Percentiles rank a stretch among this genome's conserved stretches.
Evolutionary conservation across 2,329 filamentous ascomycete genomes (phyloP).

Genomic region (Aspergillus glaucus): DNA sequence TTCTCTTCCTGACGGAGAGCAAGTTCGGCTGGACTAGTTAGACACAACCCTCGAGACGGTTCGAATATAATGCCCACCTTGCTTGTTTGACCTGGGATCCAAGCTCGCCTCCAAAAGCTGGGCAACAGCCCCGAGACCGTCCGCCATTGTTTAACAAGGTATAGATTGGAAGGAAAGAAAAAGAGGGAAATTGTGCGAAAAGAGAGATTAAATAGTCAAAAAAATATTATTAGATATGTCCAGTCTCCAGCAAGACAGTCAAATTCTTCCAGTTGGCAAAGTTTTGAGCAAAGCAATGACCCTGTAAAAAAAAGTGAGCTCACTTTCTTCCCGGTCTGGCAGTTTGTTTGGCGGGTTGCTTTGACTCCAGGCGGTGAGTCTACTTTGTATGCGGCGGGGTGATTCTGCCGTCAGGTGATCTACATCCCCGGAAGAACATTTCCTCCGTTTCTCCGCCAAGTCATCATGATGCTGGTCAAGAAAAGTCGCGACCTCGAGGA

Average conservation of each 20-base stretch:
- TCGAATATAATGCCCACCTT: slow-evolving; percentile 57
- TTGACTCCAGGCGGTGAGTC: slow-evolving; percentile 22
- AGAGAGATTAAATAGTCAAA: not conserved
- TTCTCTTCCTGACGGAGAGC: slow-evolving; percentile 71
- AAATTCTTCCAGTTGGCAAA: too few species aligned
- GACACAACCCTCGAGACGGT: not conserved
- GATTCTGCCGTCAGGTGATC: slow-evolving; percentile 21
- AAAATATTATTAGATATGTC: not conserved
- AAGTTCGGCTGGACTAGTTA: slow-evolving; percentile 60
- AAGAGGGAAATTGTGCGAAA: not conserved
- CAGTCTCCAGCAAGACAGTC: too few species aligned
- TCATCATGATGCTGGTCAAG: slow-evolving; percentile 11
- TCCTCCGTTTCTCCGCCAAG: slow-evolving; percentile 13
- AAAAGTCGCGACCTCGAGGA: not conserved
- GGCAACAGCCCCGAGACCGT: slow-evolving; percentile 59
- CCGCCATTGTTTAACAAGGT: slow-evolving; percentile 45
- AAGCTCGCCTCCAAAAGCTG: slow-evolving; percentile 86
- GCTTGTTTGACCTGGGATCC: slow-evolving; percentile 78
- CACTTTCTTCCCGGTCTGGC: slow-evolving; percentile 21
- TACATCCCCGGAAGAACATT: slow-evolving; percentile 11
- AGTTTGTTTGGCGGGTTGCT: slow-evolving; percentile 28
- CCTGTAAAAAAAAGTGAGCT: slow-evolving; percentile 11
- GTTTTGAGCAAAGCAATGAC: not conserved
- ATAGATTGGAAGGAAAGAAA: not conserved
- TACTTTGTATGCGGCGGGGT: slow-evolving; percentile 9